Base-by-base conservation (phyloP, 768 basidiomycete genomes). In the Tylopilus intermedius region DNA sequence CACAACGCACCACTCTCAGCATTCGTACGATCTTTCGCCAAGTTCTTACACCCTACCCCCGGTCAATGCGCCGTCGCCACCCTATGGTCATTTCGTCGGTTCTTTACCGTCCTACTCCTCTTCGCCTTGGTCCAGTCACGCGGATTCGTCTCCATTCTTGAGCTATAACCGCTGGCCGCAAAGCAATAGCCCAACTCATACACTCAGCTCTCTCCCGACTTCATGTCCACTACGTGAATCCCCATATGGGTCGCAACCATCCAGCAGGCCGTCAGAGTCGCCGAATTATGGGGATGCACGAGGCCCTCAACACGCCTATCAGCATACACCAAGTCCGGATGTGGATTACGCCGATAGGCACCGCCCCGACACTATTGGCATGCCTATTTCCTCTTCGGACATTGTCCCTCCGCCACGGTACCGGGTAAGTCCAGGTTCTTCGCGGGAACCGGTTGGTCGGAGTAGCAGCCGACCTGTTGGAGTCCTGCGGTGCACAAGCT, bases 401-500 rank as follows among this genome's bases (percentile, higher is more conserved):
- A 69, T 73, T 43, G 84, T 79, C 13, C 85, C 79, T 8, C 82
- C 77, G 52, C 77, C 81, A 56, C 75, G 74, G 60, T 79, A 79
- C 58, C 76, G 79, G 54, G 72, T 79, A n/a, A 69, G 80, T 57
- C 81, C 82, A 44, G 73, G 73, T 48, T 72, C 77, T 15, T 61
- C 70, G 41, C 74, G 79, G 50, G 83, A 82, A 43, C 70, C 74
- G 24, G 72, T 73, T 43, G 67, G 74, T 29, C 71, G 75, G 22
- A 58, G 45, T 18, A 60, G 84, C 18, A 88, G 85, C 59, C 79
- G 90, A 21, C 90, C 90, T 0, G 75, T 77, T 48, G 90, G 90
- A 0, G 74, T 93, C 15, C 66, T 78, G 53, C 79, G 79, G 60
- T 94, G 90, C 68, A 79, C 82, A 21, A 89, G 86, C 65, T 94